Conservation (phyloP, 108 stramenopile species). For the Chaetoceros muelleri region DNA sequence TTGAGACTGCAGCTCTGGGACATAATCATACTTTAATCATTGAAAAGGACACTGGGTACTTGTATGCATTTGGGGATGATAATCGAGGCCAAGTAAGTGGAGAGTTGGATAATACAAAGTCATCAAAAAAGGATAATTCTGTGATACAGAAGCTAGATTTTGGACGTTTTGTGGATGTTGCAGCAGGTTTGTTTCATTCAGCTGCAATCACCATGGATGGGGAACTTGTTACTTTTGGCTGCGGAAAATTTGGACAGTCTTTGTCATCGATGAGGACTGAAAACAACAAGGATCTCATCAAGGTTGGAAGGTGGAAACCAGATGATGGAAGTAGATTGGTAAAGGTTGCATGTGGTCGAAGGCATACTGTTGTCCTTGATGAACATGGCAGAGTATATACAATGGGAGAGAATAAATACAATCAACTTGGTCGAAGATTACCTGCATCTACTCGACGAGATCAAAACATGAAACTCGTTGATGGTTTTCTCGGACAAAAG, state of each 20-base stretch:
- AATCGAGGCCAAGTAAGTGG: conserved; percentile 51
- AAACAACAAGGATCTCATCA: conserved; percentile 1
- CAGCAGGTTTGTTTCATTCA: conserved; percentile 77
- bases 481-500: conserved; percentile 21
- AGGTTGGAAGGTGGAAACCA: conserved; percentile 53
- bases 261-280: conserved; percentile 1
- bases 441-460: not conserved
- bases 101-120: not conserved
- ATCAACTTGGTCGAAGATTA: conserved; percentile 49
- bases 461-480: conserved; percentile 11
- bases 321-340: conserved; percentile 38
- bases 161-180: conserved; percentile 26
- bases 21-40: conserved; percentile 66
- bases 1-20: conserved; percentile 50
- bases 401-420: conserved; percentile 74
- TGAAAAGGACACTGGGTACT: conserved; percentile 41
- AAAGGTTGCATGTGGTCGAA: conserved; percentile 55
- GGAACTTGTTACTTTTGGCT: conserved; percentile 67
- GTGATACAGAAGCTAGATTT: conserved; percentile 11
- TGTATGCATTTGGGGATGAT: conserved; percentile 64
- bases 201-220: conserved; percentile 53
- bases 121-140: too few relatives aligned
- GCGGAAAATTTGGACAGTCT: conserved; percentile 56
- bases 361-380: conserved; percentile 61
- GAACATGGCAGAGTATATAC: conserved; percentile 62